Conservation (phyloP, 1,284 basidiomycete genomes). For the Bondarzewia mesenterica region DNA sequence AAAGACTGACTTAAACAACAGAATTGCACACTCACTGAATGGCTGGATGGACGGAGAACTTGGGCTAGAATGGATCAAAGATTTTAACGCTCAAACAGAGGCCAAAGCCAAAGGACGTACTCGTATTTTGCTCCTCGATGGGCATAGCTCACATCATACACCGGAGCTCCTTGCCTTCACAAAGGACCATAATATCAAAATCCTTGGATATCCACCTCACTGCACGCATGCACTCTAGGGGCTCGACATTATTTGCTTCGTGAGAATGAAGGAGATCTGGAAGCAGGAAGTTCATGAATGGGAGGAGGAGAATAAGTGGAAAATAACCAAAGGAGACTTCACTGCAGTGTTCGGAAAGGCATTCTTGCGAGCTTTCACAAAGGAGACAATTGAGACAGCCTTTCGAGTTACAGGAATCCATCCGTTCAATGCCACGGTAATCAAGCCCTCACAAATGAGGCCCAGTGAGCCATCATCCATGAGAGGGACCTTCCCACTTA, state of each 20-base stretch:
- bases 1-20: neutral
- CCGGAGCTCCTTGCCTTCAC: constrained; percentile 15
- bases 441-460: constrained; percentile 26
- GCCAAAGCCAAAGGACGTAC: constrained; percentile 17
- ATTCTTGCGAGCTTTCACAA: constrained; percentile 23
- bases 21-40: constrained; percentile 13
- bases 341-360: constrained; percentile 24
- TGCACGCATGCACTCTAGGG: constrained; percentile 27
- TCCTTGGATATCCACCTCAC: constrained; percentile 19
- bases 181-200: constrained; percentile 16
- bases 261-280: constrained; percentile 14
- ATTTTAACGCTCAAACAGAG: constrained; percentile 23
- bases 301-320: constrained; percentile 11
- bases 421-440: constrained; percentile 24
- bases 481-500: constrained; percentile 15
- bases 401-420: constrained; percentile 30
- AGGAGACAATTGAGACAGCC: constrained; percentile 23
- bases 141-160: constrained; percentile 19
- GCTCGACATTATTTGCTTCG: constrained; percentile 23
- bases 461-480: constrained; percentile 25
- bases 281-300: constrained; percentile 15
- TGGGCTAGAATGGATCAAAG: constrained; percentile 25
- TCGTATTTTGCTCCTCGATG: constrained; percentile 31
- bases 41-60: constrained; percentile 34
- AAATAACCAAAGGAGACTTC: constrained; percentile 23